phyloP scores from a whole-genome alignment of 2,329 filamentous ascomycete species.

The Colletotrichum chlorophyti region DNA sequence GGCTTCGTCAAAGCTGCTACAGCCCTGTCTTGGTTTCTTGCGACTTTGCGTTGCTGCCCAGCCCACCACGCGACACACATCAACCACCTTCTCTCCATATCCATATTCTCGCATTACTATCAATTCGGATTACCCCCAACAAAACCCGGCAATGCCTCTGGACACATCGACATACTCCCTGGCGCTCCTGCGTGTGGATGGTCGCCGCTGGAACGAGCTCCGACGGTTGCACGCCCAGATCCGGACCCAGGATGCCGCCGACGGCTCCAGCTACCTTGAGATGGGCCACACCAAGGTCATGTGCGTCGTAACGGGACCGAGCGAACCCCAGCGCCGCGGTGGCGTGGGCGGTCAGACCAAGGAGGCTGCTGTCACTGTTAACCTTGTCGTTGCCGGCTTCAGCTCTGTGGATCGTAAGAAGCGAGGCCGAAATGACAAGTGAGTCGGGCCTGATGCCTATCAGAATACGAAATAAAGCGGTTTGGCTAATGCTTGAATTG shows the following conservation, averaged over 20 bases:
- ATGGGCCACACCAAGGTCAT: slow-evolving; percentile 98
- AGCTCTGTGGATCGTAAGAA: slow-evolving; percentile 85
- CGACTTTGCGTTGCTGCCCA: background rate
- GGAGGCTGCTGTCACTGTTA: slow-evolving; percentile 76
- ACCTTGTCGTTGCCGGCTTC: slow-evolving; percentile 87
- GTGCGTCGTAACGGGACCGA: slow-evolving; percentile 87
- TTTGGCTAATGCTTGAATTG: background rate
- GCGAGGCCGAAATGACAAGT: slow-evolving; percentile 80
- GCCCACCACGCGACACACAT: background rate
- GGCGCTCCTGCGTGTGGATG: slow-evolving; percentile 82
- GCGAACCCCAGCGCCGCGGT: slow-evolving; percentile 61
- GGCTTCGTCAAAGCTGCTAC: background rate
- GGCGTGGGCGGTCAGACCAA: slow-evolving; percentile 40
- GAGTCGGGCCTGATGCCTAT: too few relatives aligned
- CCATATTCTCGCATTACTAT: background rate
- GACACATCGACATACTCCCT: slow-evolving; percentile 92
- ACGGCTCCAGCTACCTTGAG: slow-evolving; percentile 91
- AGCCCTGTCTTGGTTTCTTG: background rate
- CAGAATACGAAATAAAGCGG: too few relatives aligned
- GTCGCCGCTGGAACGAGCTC: slow-evolving; percentile 95
- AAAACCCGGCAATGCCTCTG: slow-evolving; percentile 74
- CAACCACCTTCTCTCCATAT: background rate
- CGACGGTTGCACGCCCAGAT: slow-evolving; percentile 88
- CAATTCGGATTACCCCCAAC: background rate
- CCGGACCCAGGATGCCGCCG: slow-evolving; percentile 88